Base-by-base conservation (phyloP, 139 green algal species). In the Diplosphaera chodatii region DNA sequence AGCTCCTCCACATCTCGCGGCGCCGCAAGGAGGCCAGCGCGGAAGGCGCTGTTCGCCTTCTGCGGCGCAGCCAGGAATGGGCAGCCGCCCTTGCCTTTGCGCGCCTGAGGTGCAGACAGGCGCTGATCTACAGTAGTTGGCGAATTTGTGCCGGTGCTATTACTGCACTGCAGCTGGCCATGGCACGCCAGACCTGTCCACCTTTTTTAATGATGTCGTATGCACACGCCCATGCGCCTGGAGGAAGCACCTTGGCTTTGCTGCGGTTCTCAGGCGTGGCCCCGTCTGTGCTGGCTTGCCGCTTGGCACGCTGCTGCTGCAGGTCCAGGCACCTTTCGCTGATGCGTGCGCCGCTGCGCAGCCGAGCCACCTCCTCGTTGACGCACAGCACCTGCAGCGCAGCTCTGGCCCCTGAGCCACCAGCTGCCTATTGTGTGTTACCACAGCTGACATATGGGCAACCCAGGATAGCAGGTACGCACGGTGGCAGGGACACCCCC, bases 1-100 rank as follows among this genome's bases (percentile, higher is more conserved):
- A 97, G 84, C 55, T 97, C 95, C 77, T 99, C 94, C 40, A 99
- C 93, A 70, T 98, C 94, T 59, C 96, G 76, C 15, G 93, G 89
- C 32, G 76, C 48, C 0, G 75, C 73, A 55, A 96, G 72, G 1
- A 90, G 72, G 33, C 73, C 77, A 41, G 86, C 80, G 29, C 66
- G 69, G 25, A 80, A 65, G 63, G 8, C 20, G 40, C 20, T 29
- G 37, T 59, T 32, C 6, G 59, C 32, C 40, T 74, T 67, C 30
- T 23, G 20, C 55, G 34, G 6, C 66, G 64, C 66, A 22, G 74
- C 64, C 3, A 81, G 70, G 63, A 63, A 84, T 25, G 74, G 70
- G 66, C 78, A 84, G 32, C 73, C 67, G 29, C 68, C 75, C 28
- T 63, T 71, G 64, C 64, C 40, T 13, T 78, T 67, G 64, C n/a